Evolutionary conservation across 345 rosid species (phyloP).

Genomic region (Raphanus raphanistrum): DNA sequence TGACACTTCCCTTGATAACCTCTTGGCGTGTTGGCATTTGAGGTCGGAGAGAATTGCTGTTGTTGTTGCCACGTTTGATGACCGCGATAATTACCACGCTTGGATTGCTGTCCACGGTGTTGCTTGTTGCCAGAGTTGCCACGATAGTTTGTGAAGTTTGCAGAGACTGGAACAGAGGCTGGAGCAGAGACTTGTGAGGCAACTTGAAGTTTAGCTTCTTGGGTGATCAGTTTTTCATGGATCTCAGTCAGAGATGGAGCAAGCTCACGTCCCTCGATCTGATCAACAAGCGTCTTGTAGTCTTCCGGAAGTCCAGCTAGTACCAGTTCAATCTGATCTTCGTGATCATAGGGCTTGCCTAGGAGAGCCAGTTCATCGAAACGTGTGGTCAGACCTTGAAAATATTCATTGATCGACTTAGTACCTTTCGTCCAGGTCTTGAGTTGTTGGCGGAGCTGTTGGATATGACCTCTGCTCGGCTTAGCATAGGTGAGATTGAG

Average conservation of each 20-base stretch:
- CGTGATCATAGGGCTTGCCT: neutral
- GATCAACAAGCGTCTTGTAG: neutral
- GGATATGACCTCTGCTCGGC: too few species aligned
- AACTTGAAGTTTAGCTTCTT: neutral
- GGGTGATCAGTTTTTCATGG: neutral
- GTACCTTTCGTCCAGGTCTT: too few species aligned
- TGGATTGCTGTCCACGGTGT: neutral
- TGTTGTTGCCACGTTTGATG: neutral
- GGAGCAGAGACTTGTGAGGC: neutral
- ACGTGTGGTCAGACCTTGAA: too few species aligned
- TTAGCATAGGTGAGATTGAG: too few species aligned
- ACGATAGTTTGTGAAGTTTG: neutral
- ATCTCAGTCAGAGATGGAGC: neutral
- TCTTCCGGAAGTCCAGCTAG: neutral
- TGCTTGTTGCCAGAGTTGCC: neutral
- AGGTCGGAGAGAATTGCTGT: neutral
- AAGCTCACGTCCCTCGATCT: neutral
- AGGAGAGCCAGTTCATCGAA: too few species aligned
- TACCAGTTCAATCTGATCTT: neutral
- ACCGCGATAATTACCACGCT: neutral
- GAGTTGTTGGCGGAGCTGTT: too few species aligned
- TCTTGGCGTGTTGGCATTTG: neutral
- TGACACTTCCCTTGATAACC: neutral
- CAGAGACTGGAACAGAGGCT: neutral
- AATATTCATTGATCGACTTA: too few species aligned